Conservation (phyloP, 83 land plant species). For the Thuja plicata region DNA sequence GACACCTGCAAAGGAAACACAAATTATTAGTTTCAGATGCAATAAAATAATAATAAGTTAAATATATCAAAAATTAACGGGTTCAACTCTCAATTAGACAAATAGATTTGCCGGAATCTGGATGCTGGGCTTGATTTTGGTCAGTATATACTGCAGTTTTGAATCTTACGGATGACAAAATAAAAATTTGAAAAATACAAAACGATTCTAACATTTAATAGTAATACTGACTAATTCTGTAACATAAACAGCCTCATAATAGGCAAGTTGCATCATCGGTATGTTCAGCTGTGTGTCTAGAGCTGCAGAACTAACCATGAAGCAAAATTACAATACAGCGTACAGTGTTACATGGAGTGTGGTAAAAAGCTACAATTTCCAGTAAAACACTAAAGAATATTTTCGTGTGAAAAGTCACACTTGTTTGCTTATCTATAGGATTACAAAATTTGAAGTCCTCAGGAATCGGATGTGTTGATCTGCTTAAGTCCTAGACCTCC, state of each 20-base stretch:
- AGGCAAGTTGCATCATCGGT: background rate
- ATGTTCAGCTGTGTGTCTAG: background rate
- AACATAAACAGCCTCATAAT: background rate
- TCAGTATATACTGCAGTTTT: background rate
- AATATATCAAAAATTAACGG: background rate
- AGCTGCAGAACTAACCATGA: background rate
- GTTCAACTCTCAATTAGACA: background rate
- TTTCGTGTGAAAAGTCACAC: background rate
- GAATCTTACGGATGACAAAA: background rate
- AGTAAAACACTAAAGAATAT: background rate
- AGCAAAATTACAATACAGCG: background rate
- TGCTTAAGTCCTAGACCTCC: background rate
- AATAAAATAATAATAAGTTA: background rate
- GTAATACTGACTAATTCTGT: background rate
- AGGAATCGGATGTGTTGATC: background rate
- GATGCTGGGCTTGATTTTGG: background rate
- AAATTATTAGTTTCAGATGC: background rate
- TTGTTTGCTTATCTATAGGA: background rate
- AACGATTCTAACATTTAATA: background rate
- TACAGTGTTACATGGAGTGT: background rate
- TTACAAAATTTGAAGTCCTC: background rate
- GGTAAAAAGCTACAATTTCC: background rate
- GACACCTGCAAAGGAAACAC: slow-evolving; percentile 41
- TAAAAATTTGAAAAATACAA: background rate
- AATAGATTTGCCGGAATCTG: background rate